Base-by-base conservation (phyloP, 441 rosid genomes). In the Macaranga tanarius region DNA sequence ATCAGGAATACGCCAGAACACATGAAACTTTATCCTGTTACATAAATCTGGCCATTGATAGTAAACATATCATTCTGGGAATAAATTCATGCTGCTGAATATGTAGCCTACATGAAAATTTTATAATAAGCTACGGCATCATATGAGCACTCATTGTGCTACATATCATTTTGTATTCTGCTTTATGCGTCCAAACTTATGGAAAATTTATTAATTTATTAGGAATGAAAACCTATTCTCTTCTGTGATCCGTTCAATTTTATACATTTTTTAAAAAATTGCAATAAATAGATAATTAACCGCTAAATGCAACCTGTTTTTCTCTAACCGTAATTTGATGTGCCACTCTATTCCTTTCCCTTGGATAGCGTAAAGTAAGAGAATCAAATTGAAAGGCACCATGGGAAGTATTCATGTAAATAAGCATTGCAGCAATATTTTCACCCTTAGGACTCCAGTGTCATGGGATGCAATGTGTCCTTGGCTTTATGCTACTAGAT, bases 51-150 rank as follows among this genome's bases (percentile, higher is more conserved):
- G 15, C 7, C 11, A 40, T 42, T 13, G 62, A 54, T 19, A 19
- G 58, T 48, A 69, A 61, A 47, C 40, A 64, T 47, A 19, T 25
- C 26, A 42, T 34, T 60, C 34, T 31, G 40, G 58, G 65, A 50
- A 34, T 45, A 38, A 42, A 57, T 55, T 64, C 65, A 45, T 44
- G 40, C 48, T 52, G 28, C 31, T 52, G n/a, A 55, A 25, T 9
- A 63, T 63, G 60, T 26, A 28, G 63, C n/a, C 65, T 56, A 28
- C 17, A 52, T 0, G 26, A 16, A 45, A 58, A 54, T 9, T 31
- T 62, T 60, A 61, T 54, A 16, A 31, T 31, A 56, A 63, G 47
- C 65, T 16, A 16, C n/a, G 20, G 72, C 28, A 58, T 52, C 31
- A 25, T 19, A 69, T 17, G 51, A 31, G 54, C 44, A 40, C 52